phyloP scores from a whole-genome alignment of 2,329 filamentous ascomycete species.

The Pseudonectria foliicola region DNA sequence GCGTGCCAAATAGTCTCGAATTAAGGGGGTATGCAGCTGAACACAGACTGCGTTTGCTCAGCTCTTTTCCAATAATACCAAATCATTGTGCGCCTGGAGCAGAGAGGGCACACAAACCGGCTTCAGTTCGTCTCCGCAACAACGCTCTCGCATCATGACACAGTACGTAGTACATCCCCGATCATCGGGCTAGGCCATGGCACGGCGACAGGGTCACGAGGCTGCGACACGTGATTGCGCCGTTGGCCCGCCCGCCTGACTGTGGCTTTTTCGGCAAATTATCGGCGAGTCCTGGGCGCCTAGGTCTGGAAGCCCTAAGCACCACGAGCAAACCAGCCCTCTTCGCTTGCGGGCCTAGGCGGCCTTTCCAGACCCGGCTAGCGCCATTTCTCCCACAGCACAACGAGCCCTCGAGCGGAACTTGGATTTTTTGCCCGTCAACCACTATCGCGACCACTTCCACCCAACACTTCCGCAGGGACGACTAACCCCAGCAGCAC shows the following conservation, averaged over 20 bases:
- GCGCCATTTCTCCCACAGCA: constrained; percentile 28
- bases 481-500: constrained; percentile 37
- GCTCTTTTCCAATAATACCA: no score
- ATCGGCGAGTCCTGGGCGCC: constrained; percentile 15
- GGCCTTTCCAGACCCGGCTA: constrained; percentile 27
- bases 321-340: constrained; percentile 23
- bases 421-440: constrained; percentile 34
- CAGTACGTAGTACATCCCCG: no score
- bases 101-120: no score
- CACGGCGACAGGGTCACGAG: no score
- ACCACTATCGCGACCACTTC: constrained; percentile 34
- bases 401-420: constrained; percentile 32
- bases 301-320: constrained; percentile 39
- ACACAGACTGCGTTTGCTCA: no score
- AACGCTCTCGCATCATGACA: no score
- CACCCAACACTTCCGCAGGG: constrained; percentile 29
- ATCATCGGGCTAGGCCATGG: no score
- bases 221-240: no score
- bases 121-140: no score
- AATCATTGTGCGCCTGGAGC: no score
- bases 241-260: constrained; percentile 1
- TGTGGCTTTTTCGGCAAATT: constrained; percentile 20
- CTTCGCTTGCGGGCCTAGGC: constrained; percentile 27
- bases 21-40: no score
- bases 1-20: no score